Percentiles rank a stretch among this genome's conserved stretches.
Evolutionary conservation across 768 basidiomycete genomes (phyloP).

Genomic region (Panellus pusillus): DNA sequence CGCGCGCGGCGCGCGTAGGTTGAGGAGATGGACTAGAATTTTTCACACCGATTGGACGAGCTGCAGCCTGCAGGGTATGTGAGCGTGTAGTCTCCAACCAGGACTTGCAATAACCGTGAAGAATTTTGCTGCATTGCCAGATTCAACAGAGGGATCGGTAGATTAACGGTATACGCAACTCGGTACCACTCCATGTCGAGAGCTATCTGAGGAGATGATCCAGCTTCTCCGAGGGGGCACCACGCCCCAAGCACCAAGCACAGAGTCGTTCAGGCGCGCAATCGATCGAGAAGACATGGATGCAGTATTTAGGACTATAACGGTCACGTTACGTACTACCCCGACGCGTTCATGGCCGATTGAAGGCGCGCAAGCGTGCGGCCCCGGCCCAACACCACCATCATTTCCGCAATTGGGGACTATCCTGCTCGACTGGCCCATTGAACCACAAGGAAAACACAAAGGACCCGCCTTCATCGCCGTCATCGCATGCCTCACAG

Average conservation of each 20-base stretch:
- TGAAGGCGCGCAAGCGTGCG: constrained; percentile 36
- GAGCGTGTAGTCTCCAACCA: neutral
- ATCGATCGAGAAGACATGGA: neutral
- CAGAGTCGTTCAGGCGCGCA: constrained; percentile 56
- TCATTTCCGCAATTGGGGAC: constrained; percentile 45
- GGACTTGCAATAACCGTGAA: constrained; percentile 54
- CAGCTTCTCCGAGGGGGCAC: constrained; percentile 61
- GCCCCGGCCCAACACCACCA: constrained; percentile 43
- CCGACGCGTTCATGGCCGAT: neutral
- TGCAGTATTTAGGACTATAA: neutral
- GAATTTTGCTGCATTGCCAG: constrained; percentile 55
- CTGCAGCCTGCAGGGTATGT: constrained; percentile 43
- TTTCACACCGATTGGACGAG: constrained; percentile 75
- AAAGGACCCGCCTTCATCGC: constrained; percentile 69
- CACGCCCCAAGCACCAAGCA: constrained; percentile 62
- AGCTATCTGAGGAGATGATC: constrained; percentile 76
- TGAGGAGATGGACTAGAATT: constrained; percentile 63
- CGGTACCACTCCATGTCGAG: constrained; percentile 84
- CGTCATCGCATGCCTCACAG: constrained; percentile 75
- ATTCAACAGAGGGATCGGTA: constrained; percentile 8
- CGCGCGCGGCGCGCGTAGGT: constrained; percentile 69
- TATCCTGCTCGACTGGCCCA: constrained; percentile 36
- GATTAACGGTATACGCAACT: constrained; percentile 52
- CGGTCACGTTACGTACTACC: neutral
- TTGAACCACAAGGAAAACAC: neutral